Conservation (phyloP, 2,329 filamentous ascomycete species). For the Neofusicoccum parvum region DNA sequence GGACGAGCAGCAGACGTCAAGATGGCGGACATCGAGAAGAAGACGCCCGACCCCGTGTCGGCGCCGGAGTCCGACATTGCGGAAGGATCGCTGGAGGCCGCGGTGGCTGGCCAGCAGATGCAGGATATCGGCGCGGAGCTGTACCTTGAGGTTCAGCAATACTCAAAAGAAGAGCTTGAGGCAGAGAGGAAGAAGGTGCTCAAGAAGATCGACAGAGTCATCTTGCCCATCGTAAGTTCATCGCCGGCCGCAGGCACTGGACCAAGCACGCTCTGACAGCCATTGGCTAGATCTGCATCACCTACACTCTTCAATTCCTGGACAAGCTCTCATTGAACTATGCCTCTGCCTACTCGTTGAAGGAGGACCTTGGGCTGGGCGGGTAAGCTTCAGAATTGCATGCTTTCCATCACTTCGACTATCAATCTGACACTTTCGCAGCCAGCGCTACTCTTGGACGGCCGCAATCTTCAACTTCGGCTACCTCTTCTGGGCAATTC, state of each 20-base stretch:
- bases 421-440: slow-evolving; percentile 17
- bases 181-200: slow-evolving; percentile 45
- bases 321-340: slow-evolving; percentile 47
- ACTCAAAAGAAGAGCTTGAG: slow-evolving; percentile 48
- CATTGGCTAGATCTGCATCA: slow-evolving; percentile 37
- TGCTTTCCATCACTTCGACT: not conserved
- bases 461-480: slow-evolving; percentile 49
- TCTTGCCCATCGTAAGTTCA: slow-evolving; percentile 48
- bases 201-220: slow-evolving; percentile 49
- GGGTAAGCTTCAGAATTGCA: not conserved
- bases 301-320: slow-evolving; percentile 52
- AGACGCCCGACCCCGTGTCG: not conserved
- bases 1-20: not conserved
- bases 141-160: slow-evolving; percentile 48
- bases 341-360: slow-evolving; percentile 41
- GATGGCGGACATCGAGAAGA: slow-evolving; percentile 17
- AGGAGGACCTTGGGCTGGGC: slow-evolving; percentile 34
- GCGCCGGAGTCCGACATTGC: slow-evolving; percentile 7
- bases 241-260: not conserved
- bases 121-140: slow-evolving; percentile 49
- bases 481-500: slow-evolving; percentile 46
- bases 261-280: not conserved
- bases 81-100: slow-evolving; percentile 7
- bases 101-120: slow-evolving; percentile 23
- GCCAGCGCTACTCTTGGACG: slow-evolving; percentile 45